phyloP scores from a whole-genome alignment of 768 basidiomycete species.

The Rhizopogon salebrosus region DNA sequence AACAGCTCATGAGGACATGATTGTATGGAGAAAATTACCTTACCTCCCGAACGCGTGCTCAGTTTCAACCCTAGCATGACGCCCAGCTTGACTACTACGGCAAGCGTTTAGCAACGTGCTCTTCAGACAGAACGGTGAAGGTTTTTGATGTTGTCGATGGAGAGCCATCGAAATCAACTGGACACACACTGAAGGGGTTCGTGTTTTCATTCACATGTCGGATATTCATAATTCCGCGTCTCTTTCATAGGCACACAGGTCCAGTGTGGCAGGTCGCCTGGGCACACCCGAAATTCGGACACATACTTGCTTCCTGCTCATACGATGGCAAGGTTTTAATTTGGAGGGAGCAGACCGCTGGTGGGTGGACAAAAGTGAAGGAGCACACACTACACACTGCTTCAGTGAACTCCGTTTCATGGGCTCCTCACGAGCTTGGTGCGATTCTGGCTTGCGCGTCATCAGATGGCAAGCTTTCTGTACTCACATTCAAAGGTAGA shows the following conservation, averaged over 20 bases:
- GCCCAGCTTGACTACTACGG: constrained; percentile 99
- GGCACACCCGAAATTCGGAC: constrained; percentile 96
- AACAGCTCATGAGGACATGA: constrained; percentile 97
- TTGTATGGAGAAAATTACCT: constrained; percentile 42
- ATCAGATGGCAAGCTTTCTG: constrained; percentile 93
- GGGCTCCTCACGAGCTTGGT: constrained; percentile 99
- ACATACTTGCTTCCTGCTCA: constrained; percentile 95
- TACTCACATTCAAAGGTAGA: constrained; percentile 92
- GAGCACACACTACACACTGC: constrained; percentile 93
- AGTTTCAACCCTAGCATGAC: constrained; percentile 68
- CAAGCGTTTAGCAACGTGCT: constrained; percentile 92
- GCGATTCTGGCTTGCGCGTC: constrained; percentile 95
- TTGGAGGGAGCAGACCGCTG: constrained; percentile 84
- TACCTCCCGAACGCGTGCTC: neutral
- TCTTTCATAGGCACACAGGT: constrained; percentile 70
- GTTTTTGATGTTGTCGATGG: constrained; percentile 93
- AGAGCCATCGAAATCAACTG: constrained; percentile 58
- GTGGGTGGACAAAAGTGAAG: constrained; percentile 89
- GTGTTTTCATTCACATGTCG: constrained; percentile 11
- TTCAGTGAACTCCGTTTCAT: constrained; percentile 94
- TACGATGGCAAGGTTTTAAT: constrained; percentile 98
- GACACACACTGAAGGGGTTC: constrained; percentile 78
- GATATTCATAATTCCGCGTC: neutral
- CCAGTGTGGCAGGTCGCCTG: constrained; percentile 98
- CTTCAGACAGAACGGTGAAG: constrained; percentile 89